Conservation (phyloP, 768 basidiomycete genomes). For the Tremella fuciformis region DNA sequence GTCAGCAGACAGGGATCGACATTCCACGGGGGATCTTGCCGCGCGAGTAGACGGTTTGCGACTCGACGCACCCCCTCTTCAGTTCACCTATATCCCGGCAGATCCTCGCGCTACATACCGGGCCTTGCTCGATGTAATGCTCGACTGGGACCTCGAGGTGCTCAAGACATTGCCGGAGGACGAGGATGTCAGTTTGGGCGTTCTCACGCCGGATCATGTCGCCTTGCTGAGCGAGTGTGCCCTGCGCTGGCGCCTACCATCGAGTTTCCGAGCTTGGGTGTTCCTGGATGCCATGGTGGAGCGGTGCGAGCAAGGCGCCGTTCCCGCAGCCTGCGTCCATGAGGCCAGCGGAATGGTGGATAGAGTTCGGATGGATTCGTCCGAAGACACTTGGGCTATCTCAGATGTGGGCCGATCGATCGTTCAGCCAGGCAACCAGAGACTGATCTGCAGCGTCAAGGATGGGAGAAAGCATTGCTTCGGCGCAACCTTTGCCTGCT, state of each 20-base stretch:
- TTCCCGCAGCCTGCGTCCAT: conserved; percentile 90
- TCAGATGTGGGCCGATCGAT: conserved; percentile 67
- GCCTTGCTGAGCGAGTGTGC: conserved; percentile 85
- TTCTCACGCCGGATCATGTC: conserved; percentile 73
- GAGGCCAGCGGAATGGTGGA: conserved; percentile 76
- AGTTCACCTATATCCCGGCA: conserved; percentile 87
- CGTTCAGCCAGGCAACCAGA: background rate
- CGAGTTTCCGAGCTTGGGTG: conserved; percentile 69
- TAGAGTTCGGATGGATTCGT: conserved; percentile 68
- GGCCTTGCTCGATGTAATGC: conserved; percentile 74
- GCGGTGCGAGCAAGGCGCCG: conserved; percentile 81
- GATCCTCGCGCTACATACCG: conserved; percentile 82
- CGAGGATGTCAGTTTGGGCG: conserved; percentile 91
- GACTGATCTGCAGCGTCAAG: conserved; percentile 21
- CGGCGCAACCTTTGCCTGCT: conserved; percentile 24
- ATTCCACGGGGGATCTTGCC: conserved; percentile 21
- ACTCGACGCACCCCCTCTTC: conserved; percentile 51
- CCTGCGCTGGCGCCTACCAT: conserved; percentile 80
- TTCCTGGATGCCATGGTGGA: conserved; percentile 83
- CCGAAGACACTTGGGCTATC: conserved; percentile 71
- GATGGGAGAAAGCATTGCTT: conserved; percentile 12
- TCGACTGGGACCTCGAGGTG: conserved; percentile 77
- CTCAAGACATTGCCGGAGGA: conserved; percentile 85
- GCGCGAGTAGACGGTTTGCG: conserved; percentile 13
- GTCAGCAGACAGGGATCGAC: conserved; percentile 22